Percentiles rank a stretch among this genome's conserved stretches.
phyloP scores from a whole-genome alignment of 1,284 basidiomycete species.

The Meira nashicola region DNA sequence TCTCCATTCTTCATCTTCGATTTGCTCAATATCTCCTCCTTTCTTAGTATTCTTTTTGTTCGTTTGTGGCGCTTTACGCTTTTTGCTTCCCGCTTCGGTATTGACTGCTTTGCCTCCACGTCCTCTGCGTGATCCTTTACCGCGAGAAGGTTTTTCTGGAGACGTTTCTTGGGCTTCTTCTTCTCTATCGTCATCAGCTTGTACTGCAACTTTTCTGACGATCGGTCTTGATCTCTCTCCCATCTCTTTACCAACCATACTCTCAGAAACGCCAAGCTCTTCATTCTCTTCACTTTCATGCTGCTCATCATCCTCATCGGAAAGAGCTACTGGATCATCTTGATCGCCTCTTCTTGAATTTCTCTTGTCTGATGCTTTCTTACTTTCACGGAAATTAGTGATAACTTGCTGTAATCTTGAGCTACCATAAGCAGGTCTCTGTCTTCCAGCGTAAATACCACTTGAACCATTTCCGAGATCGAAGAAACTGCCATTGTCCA shows the following conservation, averaged over 20 bases:
- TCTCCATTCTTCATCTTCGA: conserved; percentile 6
- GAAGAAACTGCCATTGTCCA: conserved; percentile 58
- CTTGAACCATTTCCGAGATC: conserved; percentile 55
- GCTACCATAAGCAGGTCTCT: conserved; percentile 72
- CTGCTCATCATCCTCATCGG: conserved; percentile 10
- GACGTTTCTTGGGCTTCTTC: conserved; percentile 19
- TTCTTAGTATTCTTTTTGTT: not conserved
- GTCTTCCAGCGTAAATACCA: conserved; percentile 69
- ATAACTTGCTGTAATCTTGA: conserved; percentile 87
- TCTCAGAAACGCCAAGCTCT: conserved; percentile 26
- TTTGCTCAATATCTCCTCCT: not conserved
- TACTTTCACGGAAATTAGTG: conserved; percentile 61
- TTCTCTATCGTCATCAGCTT: conserved; percentile 13
- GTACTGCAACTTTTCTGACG: conserved; percentile 21
- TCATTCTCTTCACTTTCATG: conserved; percentile 22
- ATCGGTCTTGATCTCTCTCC: conserved; percentile 26
- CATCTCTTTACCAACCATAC: conserved; percentile 41
- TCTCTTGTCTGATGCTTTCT: not conserved
- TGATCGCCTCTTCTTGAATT: not conserved
- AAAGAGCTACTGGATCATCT: conserved; percentile 2
- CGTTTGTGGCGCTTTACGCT: not conserved
- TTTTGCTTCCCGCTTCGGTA: conserved; percentile 19
- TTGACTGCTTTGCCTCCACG: conserved; percentile 21
- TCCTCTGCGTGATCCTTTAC: conserved; percentile 34
- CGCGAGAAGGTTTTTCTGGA: conserved; percentile 24